phyloP scores from a whole-genome alignment of 1,284 basidiomycete species.

The Ustilago tritici region DNA sequence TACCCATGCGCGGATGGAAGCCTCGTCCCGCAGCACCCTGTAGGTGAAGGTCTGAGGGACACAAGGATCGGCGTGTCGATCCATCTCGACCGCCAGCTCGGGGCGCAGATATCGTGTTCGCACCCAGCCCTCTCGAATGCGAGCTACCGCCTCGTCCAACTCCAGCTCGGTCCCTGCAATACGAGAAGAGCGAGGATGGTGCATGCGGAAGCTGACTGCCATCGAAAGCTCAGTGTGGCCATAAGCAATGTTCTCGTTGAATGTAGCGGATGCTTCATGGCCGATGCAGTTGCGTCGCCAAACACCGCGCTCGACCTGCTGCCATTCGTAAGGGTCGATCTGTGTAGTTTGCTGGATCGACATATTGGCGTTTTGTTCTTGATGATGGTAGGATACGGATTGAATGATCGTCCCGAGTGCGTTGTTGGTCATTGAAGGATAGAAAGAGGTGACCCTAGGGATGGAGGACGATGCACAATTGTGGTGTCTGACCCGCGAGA shows the following conservation, averaged over 20 bases:
- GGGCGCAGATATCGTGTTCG: slow-evolving; percentile 29
- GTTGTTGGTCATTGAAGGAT: slow-evolving; percentile 20
- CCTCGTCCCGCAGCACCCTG: slow-evolving; percentile 23
- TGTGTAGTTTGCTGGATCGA: slow-evolving; percentile 11
- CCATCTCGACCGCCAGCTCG: slow-evolving; percentile 39
- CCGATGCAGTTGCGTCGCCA: slow-evolving; percentile 42
- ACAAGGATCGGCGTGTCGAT: slow-evolving; percentile 15
- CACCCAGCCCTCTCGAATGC: slow-evolving; percentile 30
- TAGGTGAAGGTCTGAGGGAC: slow-evolving; percentile 26
- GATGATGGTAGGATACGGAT: slow-evolving; percentile 4
- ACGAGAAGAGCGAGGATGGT: slow-evolving; percentile 17
- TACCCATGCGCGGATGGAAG: slow-evolving; percentile 28
- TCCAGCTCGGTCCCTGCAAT: slow-evolving; percentile 24
- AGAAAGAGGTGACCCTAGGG: background rate
- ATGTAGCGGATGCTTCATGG: slow-evolving; percentile 44
- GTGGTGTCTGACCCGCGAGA: background rate
- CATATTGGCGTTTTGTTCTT: slow-evolving; percentile 10
- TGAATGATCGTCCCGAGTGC: slow-evolving; percentile 9
- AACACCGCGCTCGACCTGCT: slow-evolving; percentile 11
- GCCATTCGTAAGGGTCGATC: slow-evolving; percentile 27
- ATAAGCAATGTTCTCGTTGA: slow-evolving; percentile 47
- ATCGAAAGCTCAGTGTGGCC: slow-evolving; percentile 52
- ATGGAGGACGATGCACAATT: background rate
- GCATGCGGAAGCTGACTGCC: slow-evolving; percentile 9
- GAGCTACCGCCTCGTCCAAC: slow-evolving; percentile 29